Percentiles rank a stretch among this genome's conserved stretches.
phyloP scores from a whole-genome alignment of 345 rosid species.

The Passiflora organensis region DNA sequence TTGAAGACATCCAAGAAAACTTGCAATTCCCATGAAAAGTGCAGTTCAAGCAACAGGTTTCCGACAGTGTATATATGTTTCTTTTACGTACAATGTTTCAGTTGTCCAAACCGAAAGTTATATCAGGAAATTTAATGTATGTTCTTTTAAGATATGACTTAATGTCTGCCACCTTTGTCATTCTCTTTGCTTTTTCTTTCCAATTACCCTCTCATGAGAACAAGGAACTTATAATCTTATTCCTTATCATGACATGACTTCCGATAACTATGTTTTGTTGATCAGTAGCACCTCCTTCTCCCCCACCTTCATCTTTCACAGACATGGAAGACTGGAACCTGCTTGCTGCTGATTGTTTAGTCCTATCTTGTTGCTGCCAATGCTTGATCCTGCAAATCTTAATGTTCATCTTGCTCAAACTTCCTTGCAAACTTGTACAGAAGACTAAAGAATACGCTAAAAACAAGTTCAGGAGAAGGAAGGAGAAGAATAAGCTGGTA shows the following conservation, averaged over 20 bases:
- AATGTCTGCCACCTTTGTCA: conserved; percentile 20
- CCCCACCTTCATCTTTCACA: background rate
- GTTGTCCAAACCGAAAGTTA: conserved; percentile 28
- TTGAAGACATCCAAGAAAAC: conserved; percentile 11
- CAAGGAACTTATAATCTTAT: conserved; percentile 36
- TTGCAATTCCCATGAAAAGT: conserved; percentile 25
- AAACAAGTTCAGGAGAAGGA: conserved; percentile 36
- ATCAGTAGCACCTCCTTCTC: conserved; percentile 9
- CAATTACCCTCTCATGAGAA: conserved; percentile 34
- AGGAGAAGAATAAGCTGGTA: conserved; percentile 10
- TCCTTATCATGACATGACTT: conserved; percentile 32
- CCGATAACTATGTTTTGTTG: conserved; percentile 16
- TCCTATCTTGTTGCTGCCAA: conserved; percentile 72
- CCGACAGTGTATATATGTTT: conserved; percentile 25
- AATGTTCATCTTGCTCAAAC: conserved; percentile 48
- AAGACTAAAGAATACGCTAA: conserved; percentile 46
- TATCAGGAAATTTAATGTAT: conserved; percentile 7
- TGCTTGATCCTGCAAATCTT: conserved; percentile 62
- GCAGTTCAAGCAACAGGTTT: conserved; percentile 26
- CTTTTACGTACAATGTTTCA: conserved; percentile 36
- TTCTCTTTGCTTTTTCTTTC: conserved; percentile 40
- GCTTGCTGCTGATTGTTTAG: conserved; percentile 71
- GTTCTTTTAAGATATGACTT: conserved; percentile 15
- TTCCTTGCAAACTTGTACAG: conserved; percentile 48
- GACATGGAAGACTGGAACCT: conserved; percentile 63